Base-by-base conservation (phyloP, 1,139 yeast species). In the Scheffersomyces lignicola region DNA sequence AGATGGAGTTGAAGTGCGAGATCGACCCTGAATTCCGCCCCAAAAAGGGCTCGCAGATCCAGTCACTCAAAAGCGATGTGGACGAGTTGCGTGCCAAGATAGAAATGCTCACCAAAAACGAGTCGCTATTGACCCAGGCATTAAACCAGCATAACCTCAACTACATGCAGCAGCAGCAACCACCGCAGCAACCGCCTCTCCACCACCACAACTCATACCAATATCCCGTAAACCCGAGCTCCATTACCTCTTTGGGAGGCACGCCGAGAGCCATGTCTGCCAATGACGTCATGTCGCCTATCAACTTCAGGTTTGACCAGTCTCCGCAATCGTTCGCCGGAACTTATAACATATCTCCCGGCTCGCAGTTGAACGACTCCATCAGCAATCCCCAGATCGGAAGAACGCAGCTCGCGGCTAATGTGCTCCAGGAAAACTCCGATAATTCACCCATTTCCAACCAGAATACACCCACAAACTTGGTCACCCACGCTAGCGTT, bases 21-120 rank as follows among this genome's bases (percentile, higher is more conserved):
- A 86, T 90, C 23, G 96, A 90, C 55, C 97, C 97, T 1, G 83
- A 83, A 48, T 90, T 88, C 58, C 75, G 90, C 51, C 97, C 97
- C 3, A 83, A 86, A 51, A 89, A 88, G 58, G 96, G 96, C 1
- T 83, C 92, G 3, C 96, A 88, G 58, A 82, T 89, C 27, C 96
- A 88, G 51, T 74, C 83, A 33, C 66, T 89, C 48, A 76, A 89
- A 48, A 86, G 84, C 49, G 97, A 90, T 49, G 88, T 89, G 12
- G 90, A 83, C 49, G 90, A 84, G 44, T 64, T 89, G 45, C 79
- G 84, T 45, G 73, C 85, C 22, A 87, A 87, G 60, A 83, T 88
- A 37, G 92, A 85, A 49, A 73, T 78, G 62, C 60, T 87, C 21
- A 81, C 87, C 24, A 72, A 82, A 46, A 84, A 83, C 60, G 95